Evolutionary conservation across 2,329 filamentous ascomycete genomes (phyloP).

Genomic region (Claviceps arundinis): DNA sequence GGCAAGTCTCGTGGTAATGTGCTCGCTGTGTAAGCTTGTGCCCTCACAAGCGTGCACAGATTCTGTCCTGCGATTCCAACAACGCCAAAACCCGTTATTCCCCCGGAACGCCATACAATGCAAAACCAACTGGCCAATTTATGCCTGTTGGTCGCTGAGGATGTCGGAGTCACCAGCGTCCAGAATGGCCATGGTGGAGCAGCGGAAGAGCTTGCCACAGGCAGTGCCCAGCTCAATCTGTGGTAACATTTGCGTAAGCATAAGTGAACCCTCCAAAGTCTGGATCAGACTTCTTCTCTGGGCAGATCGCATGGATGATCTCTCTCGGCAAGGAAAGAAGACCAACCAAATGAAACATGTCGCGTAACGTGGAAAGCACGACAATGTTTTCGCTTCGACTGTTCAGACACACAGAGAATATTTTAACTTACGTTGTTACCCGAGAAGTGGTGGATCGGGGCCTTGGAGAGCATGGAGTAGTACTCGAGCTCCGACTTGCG

Average conservation of each 20-base stretch:
- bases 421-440: conserved; percentile 88
- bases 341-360: neutral
- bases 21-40: too few relatives aligned
- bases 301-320: conserved; percentile 38
- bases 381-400: neutral
- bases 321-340: conserved; percentile 6
- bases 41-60: too few relatives aligned
- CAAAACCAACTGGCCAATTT: conserved; percentile 21
- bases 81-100: conserved; percentile 18
- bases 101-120: conserved; percentile 32
- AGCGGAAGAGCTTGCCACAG: conserved; percentile 97
- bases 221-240: conserved; percentile 97
- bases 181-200: conserved; percentile 92
- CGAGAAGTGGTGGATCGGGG: conserved; percentile 90
- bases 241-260: conserved; percentile 39
- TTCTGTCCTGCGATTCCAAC: too few relatives aligned
- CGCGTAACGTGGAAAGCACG: too few relatives aligned
- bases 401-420: neutral
- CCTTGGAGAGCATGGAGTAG: conserved; percentile 87
- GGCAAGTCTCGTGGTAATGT: too few relatives aligned
- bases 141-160: conserved; percentile 61
- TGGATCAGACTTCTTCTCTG: conserved; percentile 78
- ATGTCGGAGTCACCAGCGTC: conserved; percentile 99
- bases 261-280: conserved; percentile 77
- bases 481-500: conserved; percentile 97